A percentile compares a stretch with the other conserved stretches of the same genome.
Conservation (phyloP, 73 alveolate genomes). For the Stentor roeselii region DNA sequence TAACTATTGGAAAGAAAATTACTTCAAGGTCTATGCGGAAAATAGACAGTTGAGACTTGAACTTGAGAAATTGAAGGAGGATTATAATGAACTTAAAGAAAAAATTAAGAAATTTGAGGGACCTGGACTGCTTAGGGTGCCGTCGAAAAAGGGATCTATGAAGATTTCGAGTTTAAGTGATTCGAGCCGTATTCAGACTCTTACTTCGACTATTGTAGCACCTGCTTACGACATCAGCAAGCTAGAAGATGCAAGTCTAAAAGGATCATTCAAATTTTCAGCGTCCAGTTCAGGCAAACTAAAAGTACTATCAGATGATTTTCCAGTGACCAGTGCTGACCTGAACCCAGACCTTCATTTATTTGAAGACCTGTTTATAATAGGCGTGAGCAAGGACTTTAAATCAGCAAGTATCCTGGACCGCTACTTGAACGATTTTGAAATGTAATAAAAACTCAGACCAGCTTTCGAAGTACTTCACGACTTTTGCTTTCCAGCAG, state of each 20-base stretch:
- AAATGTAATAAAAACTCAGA: not conserved
- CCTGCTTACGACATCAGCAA: not conserved
- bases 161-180: not conserved
- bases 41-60: not conserved
- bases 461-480: not conserved
- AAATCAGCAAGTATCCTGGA: not conserved
- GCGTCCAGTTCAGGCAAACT: not conserved
- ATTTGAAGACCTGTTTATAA: conserved; percentile 14
- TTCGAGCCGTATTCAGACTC: not conserved
- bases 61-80: not conserved
- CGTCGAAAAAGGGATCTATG: not conserved
- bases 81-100: not conserved
- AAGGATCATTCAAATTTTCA: not conserved
- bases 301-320: not conserved
- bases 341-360: conserved; percentile 17
- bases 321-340: not conserved
- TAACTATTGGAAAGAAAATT: not conserved
- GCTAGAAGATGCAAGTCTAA: not conserved
- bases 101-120: not conserved
- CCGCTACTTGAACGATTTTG: not conserved
- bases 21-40: not conserved
- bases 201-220: not conserved
- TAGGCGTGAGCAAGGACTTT: not conserved
- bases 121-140: not conserved
- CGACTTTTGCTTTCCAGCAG: conserved; percentile 31